Evolutionary conservation across 768 basidiomycete genomes (phyloP).

Genomic region (Termitomyces sp.): DNA sequence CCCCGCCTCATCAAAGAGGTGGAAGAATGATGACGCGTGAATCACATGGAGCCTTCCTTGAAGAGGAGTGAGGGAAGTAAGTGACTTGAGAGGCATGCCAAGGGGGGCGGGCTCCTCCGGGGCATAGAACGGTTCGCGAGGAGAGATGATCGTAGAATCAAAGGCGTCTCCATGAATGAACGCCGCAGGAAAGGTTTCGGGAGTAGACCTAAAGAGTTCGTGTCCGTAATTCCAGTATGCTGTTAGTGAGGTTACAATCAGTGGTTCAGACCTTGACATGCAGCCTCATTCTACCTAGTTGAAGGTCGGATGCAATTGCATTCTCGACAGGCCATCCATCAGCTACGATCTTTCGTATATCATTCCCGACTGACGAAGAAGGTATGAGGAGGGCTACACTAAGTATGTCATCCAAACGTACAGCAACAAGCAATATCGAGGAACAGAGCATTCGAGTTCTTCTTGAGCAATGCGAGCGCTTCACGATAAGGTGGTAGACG

Average conservation of each 20-base stretch:
- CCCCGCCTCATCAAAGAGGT: slow-evolving; percentile 36
- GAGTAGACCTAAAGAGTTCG: slow-evolving; percentile 48
- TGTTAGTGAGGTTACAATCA: slow-evolving; percentile 18
- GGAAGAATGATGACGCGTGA: slow-evolving; percentile 46
- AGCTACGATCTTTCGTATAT: slow-evolving; percentile 18
- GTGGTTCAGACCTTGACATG: slow-evolving; percentile 24
- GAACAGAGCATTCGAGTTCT: slow-evolving; percentile 15
- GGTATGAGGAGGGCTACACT: neutral
- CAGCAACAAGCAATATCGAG: slow-evolving; percentile 24
- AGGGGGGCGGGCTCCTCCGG: slow-evolving; percentile 10
- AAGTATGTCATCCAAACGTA: slow-evolving; percentile 4
- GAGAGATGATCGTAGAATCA: slow-evolving; percentile 34
- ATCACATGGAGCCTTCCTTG: slow-evolving; percentile 33
- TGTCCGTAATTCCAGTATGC: slow-evolving; percentile 62
- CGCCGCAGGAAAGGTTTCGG: slow-evolving; percentile 43
- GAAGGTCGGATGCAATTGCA: slow-evolving; percentile 19
- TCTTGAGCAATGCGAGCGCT: slow-evolving; percentile 12
- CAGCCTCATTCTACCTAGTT: slow-evolving; percentile 18
- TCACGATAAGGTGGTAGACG: slow-evolving; percentile 15
- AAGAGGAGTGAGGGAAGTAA: slow-evolving; percentile 21
- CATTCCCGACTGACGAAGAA: slow-evolving; percentile 15
- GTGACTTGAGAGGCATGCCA: slow-evolving; percentile 16
- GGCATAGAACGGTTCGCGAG: slow-evolving; percentile 15
- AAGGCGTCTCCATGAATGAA: slow-evolving; percentile 56
- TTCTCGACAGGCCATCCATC: slow-evolving; percentile 20